A percentile compares a stretch with the other conserved stretches of the same genome.
Conservation (phyloP, 306 rosid genomes). For the Trichosanthes truncata region DNA sequence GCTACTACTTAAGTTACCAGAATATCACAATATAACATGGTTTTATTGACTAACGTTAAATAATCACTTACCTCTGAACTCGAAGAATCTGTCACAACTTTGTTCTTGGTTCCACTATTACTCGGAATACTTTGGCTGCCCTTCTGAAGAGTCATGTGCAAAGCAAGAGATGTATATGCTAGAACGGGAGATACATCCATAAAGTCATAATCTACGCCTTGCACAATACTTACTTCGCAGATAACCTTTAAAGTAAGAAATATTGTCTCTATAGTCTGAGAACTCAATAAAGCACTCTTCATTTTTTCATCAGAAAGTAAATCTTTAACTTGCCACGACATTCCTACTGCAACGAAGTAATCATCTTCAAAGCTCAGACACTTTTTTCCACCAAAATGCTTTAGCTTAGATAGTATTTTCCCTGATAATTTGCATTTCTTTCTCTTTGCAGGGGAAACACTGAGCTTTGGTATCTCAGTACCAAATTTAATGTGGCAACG, state of each 20-base stretch:
- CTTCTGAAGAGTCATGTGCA: slow-evolving; percentile 53
- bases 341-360: slow-evolving; percentile 60
- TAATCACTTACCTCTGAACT: slow-evolving; percentile 47
- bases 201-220: slow-evolving; percentile 40
- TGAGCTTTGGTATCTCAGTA: slow-evolving; percentile 31
- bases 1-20: not conserved
- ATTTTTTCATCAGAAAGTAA: slow-evolving; percentile 46
- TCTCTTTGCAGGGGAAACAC: slow-evolving; percentile 36
- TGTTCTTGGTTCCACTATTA: slow-evolving; percentile 25
- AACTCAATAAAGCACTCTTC: slow-evolving; percentile 42
- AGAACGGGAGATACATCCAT: slow-evolving; percentile 56
- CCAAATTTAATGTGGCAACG: slow-evolving; percentile 77
- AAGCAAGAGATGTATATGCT: slow-evolving; percentile 63
- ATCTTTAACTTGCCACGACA: slow-evolving; percentile 85
- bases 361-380: slow-evolving; percentile 53
- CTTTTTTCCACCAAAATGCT: slow-evolving; percentile 38
- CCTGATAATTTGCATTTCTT: slow-evolving; percentile 37
- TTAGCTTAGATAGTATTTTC: slow-evolving; percentile 35
- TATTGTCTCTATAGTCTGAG: slow-evolving; percentile 38
- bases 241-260: slow-evolving; percentile 56
- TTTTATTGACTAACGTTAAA: not conserved
- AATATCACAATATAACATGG: not conserved
- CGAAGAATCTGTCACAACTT: slow-evolving; percentile 28
- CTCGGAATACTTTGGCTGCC: slow-evolving; percentile 20
- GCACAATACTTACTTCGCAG: slow-evolving; percentile 62